Conservation (phyloP, 2,329 filamentous ascomycete species). For the Aspergillus ruber region DNA sequence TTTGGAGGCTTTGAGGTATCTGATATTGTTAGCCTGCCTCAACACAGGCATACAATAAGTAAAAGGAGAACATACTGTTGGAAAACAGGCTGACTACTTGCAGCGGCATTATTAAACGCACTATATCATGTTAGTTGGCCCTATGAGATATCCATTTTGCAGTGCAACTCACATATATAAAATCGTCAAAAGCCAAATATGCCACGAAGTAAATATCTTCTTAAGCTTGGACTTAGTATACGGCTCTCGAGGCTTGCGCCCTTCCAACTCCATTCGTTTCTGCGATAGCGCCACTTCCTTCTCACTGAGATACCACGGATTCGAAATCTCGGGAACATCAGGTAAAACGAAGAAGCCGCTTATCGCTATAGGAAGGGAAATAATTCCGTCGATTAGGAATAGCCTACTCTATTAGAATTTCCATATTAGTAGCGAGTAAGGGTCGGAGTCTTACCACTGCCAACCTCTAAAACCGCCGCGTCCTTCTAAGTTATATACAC, state of each 20-base stretch:
- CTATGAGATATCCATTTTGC: not conserved
- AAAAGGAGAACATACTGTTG: slow-evolving; percentile 31
- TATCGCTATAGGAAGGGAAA: slow-evolving; percentile 48
- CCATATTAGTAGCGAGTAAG: too few species aligned
- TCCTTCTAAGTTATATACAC: slow-evolving; percentile 45
- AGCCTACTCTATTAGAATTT: slow-evolving; percentile 25
- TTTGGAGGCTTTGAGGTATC: slow-evolving; percentile 29
- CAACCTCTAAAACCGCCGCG: slow-evolving; percentile 46
- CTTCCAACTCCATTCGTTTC: slow-evolving; percentile 47
- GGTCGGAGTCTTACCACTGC: slow-evolving; percentile 49
- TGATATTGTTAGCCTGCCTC: slow-evolving; percentile 1
- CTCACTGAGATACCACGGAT: slow-evolving; percentile 43
- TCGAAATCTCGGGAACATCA: slow-evolving; percentile 46
- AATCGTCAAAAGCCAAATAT: slow-evolving; percentile 53
- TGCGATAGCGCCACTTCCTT: slow-evolving; percentile 42
- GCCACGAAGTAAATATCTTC: slow-evolving; percentile 59
- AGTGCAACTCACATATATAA: slow-evolving; percentile 47
- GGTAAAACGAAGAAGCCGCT: slow-evolving; percentile 45
- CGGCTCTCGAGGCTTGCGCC: slow-evolving; percentile 38
- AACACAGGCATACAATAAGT: not conserved
- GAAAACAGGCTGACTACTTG: slow-evolving; percentile 51
- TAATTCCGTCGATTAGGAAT: slow-evolving; percentile 50
- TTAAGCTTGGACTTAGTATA: slow-evolving; percentile 49
- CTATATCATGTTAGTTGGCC: slow-evolving; percentile 13
- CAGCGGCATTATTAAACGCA: slow-evolving; percentile 56